A percentile compares a stretch with the other conserved stretches of the same genome.
Evolutionary conservation across 371 early-diverging fungal species (phyloP).

Genomic region (Mucor indicus): DNA sequence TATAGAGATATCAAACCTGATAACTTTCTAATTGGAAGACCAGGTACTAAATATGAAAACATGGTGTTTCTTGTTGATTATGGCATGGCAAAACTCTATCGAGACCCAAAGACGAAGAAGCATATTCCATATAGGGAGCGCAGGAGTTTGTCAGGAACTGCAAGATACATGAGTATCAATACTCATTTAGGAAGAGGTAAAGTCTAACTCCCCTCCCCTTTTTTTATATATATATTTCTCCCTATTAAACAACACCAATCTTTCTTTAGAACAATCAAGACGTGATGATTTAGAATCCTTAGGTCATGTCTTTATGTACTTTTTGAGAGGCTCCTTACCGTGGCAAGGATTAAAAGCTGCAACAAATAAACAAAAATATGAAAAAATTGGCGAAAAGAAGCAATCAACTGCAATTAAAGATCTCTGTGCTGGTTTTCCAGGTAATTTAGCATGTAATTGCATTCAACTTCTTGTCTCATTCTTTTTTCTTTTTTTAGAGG

Average conservation of each 20-base stretch:
- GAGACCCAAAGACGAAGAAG: constrained; percentile 83
- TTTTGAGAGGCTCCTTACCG: constrained; percentile 87
- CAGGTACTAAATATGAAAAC: constrained; percentile 57
- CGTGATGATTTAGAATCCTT: constrained; percentile 96
- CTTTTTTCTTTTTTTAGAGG: constrained; percentile 47
- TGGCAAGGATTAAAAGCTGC: constrained; percentile 96
- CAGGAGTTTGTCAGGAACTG: constrained; percentile 92
- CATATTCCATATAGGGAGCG: constrained; percentile 90
- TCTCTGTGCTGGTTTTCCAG: constrained; percentile 82
- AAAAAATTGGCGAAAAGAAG: constrained; percentile 91
- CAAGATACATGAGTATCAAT: constrained; percentile 95
- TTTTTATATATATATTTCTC: not conserved
- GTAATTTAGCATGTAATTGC: constrained; percentile 12
- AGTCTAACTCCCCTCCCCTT: not conserved
- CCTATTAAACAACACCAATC: not conserved
- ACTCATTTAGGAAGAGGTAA: constrained; percentile 86
- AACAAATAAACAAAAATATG: constrained; percentile 93
- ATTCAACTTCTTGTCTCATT: not conserved
- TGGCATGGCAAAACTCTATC: constrained; percentile 93
- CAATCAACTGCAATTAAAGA: constrained; percentile 73
- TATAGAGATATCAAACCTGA: constrained; percentile 99
- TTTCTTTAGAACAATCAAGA: constrained; percentile 78
- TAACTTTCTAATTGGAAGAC: constrained; percentile 92
- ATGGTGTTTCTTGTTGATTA: constrained; percentile 82
- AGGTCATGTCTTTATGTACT: constrained; percentile 95